phyloP scores from a whole-genome alignment of 441 rosid species.

The Pelargonium citronellum region DNA sequence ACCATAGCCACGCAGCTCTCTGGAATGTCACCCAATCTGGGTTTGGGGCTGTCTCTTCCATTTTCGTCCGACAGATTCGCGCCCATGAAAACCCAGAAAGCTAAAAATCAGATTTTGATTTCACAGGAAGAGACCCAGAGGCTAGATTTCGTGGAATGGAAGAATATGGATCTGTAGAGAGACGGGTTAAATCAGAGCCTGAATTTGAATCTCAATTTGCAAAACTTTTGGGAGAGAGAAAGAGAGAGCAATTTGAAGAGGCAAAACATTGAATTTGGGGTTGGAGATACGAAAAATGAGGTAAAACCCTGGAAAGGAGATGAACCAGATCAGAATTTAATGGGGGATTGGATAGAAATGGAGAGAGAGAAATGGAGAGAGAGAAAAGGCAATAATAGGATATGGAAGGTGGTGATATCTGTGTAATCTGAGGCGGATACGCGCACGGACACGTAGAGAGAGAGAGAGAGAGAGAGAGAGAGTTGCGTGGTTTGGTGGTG shows the following conservation, averaged over 20 bases:
- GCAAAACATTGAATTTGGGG: not conserved
- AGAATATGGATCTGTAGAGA: too few species aligned
- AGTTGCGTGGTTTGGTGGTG: not conserved
- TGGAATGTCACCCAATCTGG: constrained; percentile 52
- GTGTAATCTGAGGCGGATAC: not conserved
- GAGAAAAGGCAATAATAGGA: not conserved
- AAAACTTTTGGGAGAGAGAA: not conserved
- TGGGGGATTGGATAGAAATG: not conserved
- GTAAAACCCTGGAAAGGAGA: too few species aligned
- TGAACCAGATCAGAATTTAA: not conserved
- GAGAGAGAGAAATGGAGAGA: not conserved
- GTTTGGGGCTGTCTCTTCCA: not conserved
- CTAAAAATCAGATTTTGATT: not conserved
- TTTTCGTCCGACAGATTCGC: not conserved
- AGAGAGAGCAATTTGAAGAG: not conserved
- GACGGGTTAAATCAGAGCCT: not conserved
- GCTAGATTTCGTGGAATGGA: too few species aligned
- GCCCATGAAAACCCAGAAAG: not conserved
- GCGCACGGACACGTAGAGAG: not conserved
- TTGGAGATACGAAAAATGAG: not conserved
- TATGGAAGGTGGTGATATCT: not conserved
- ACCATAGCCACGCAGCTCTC: constrained; percentile 76
- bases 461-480: not conserved
- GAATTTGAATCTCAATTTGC: constrained; percentile 1
- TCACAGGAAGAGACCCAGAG: not conserved